A percentile compares a stretch with the other conserved stretches of the same genome.
phyloP scores from a whole-genome alignment of 306 rosid species.

The Malus orientalis region DNA sequence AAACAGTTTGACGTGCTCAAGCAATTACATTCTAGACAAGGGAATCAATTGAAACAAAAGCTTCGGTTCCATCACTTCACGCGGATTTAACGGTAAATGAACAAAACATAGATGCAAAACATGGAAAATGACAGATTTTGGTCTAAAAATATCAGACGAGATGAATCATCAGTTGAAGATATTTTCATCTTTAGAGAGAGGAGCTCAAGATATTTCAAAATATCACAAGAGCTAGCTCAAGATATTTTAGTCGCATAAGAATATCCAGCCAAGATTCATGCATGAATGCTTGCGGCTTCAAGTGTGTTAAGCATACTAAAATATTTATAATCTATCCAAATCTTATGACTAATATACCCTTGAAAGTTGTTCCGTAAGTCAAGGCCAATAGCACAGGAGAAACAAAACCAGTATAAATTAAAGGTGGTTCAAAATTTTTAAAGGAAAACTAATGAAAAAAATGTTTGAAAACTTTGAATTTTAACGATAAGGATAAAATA shows the following conservation, averaged over 20 bases:
- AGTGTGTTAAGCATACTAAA: not conserved
- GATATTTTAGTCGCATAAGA: not conserved
- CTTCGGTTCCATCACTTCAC: not conserved
- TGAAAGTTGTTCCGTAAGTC: not conserved
- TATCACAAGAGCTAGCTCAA: not conserved
- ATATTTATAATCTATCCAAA: not conserved
- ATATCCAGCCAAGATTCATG: not conserved
- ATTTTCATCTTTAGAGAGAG: not conserved
- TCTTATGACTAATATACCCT: not conserved
- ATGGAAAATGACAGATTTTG: slow-evolving; percentile 7
- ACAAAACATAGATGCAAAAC: not conserved
- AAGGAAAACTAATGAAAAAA: no score
- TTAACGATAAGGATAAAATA: no score
- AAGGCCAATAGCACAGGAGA: not conserved
- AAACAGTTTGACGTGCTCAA: no score
- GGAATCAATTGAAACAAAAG: not conserved
- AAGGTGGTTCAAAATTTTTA: no score
- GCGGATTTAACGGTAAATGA: not conserved
- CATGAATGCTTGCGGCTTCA: not conserved
- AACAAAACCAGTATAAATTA: not conserved
- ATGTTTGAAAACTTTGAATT: no score
- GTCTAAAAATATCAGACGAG: slow-evolving; percentile 4
- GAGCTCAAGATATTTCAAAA: not conserved
- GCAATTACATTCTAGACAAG: no score
- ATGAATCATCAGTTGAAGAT: slow-evolving; percentile 6